Evolutionary conservation across 2,329 filamentous ascomycete species (phyloP).

Genomic region (Hymenoscyphus infarciens): DNA sequence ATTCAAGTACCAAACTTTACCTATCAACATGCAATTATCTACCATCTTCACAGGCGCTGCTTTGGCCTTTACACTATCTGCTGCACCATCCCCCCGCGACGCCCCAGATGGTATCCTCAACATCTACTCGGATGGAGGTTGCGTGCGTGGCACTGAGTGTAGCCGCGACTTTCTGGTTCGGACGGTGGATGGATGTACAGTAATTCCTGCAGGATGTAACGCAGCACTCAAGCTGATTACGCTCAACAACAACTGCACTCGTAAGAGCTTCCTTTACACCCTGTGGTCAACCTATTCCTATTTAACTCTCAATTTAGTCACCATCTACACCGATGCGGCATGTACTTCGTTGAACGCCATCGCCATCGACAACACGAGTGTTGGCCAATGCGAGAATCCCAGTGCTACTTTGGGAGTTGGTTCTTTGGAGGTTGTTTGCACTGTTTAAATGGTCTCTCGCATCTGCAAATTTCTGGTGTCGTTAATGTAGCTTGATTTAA

Average conservation of each 20-base stretch:
- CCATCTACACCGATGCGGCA: background rate
- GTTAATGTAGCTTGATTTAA: background rate
- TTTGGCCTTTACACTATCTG: background rate
- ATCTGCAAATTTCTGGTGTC: background rate
- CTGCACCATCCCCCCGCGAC: background rate
- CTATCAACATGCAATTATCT: background rate
- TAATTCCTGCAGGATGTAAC: background rate
- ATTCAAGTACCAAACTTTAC: background rate
- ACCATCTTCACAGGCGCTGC: background rate
- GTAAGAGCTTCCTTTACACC: background rate
- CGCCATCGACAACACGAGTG: background rate
- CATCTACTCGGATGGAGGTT: background rate
- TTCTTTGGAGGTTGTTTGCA: background rate
- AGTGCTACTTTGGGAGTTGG: background rate
- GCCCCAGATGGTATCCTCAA: background rate
- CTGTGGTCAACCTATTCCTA: background rate
- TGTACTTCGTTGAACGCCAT: background rate
- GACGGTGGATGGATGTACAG: background rate
- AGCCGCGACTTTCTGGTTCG: background rate
- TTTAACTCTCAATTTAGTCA: background rate
- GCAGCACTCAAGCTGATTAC: background rate
- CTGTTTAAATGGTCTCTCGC: background rate
- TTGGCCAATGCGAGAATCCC: background rate
- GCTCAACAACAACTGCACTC: background rate
- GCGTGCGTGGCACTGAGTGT: background rate